phyloP scores from a whole-genome alignment of 345 rosid genomes.

The Ailanthus altissimus region DNA sequence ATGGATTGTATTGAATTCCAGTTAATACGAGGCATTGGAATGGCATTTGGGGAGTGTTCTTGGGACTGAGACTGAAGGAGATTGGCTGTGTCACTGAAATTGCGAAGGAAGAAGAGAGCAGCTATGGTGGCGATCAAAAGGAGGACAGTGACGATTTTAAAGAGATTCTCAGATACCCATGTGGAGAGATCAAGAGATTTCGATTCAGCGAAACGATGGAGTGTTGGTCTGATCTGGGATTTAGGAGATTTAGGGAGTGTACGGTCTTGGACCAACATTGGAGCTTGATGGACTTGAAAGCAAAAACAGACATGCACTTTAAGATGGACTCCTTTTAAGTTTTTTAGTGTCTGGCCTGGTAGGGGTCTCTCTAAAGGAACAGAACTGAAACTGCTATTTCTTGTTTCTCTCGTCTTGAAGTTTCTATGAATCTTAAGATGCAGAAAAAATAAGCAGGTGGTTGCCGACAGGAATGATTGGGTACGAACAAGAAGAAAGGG shows the following conservation, averaged over 20 bases:
- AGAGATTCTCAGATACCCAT: slow-evolving; percentile 68
- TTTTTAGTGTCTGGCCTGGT: not conserved
- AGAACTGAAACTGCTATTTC: not conserved
- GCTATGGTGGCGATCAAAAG: slow-evolving; percentile 63
- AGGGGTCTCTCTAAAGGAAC: not conserved
- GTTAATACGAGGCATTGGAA: slow-evolving; percentile 61
- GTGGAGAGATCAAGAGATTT: slow-evolving; percentile 82
- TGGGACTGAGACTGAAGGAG: slow-evolving; percentile 67
- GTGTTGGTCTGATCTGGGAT: slow-evolving; percentile 45
- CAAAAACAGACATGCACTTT: slow-evolving; percentile 5
- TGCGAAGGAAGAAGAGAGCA: slow-evolving; percentile 67
- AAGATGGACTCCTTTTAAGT: not conserved
- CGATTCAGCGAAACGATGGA: slow-evolving; percentile 60
- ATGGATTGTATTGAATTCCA: slow-evolving; percentile 65
- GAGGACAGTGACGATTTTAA: slow-evolving; percentile 41
- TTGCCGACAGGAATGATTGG: slow-evolving; percentile 33
- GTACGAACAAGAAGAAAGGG: not conserved
- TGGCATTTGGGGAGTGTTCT: slow-evolving; percentile 47
- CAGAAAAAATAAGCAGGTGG: slow-evolving; percentile 3
- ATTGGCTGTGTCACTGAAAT: slow-evolving; percentile 62
- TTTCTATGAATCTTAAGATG: not conserved
- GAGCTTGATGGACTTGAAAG: slow-evolving; percentile 19
- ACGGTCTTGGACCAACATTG: slow-evolving; percentile 94
- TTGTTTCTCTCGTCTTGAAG: not conserved
- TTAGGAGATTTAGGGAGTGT: slow-evolving; percentile 49